These are phyloP conservation scores for Saccharomycopsis babjevae DNA, from an alignment of 805 yeast genomes.

Conservation along the genomic window DNA sequence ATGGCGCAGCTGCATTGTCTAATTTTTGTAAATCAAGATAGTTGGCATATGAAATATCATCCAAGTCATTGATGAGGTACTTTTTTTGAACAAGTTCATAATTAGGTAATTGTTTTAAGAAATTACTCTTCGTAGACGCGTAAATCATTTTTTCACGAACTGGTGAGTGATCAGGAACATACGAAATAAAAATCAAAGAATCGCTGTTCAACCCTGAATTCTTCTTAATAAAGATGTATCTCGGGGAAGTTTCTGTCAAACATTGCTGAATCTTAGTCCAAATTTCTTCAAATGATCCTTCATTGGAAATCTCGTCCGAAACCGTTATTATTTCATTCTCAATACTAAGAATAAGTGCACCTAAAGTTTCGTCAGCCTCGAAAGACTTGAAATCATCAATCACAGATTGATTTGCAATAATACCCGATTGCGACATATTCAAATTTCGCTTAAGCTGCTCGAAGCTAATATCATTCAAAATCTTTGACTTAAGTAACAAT, in stretches of 20 bases:
- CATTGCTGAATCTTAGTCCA: conserved; percentile 27
- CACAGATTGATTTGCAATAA: conserved; percentile 27
- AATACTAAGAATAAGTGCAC: conserved; percentile 23
- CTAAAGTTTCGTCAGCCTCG: conserved; percentile 25
- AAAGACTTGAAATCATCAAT: conserved; percentile 32
- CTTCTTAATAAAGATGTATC: conserved; percentile 40
- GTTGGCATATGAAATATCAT: conserved; percentile 42
- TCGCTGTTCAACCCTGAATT: conserved; percentile 24
- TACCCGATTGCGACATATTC: conserved; percentile 62
- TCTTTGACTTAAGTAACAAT: neutral
- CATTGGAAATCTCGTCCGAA: conserved; percentile 26
- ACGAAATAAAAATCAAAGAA: conserved; percentile 53
- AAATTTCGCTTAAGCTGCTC: neutral
- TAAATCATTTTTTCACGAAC: conserved; percentile 86
- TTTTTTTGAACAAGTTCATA: conserved; percentile 27
- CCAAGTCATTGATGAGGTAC: conserved; percentile 41
- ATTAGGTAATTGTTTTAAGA: conserved; percentile 66
- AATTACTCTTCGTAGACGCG: conserved; percentile 78
- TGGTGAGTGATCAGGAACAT: conserved; percentile 77
- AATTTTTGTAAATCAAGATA: conserved; percentile 33
- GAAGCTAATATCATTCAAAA: neutral
- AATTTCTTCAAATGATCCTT: conserved; percentile 27
- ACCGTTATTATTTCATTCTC: conserved; percentile 27
- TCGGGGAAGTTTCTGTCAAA: conserved; percentile 22
- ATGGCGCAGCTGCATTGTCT: conserved; percentile 33